Evolutionary conservation across 2,329 filamentous ascomycete genomes (phyloP), one percentile per base, ranked within the genome.

Genomic region (Alternaria sp.): DNA sequence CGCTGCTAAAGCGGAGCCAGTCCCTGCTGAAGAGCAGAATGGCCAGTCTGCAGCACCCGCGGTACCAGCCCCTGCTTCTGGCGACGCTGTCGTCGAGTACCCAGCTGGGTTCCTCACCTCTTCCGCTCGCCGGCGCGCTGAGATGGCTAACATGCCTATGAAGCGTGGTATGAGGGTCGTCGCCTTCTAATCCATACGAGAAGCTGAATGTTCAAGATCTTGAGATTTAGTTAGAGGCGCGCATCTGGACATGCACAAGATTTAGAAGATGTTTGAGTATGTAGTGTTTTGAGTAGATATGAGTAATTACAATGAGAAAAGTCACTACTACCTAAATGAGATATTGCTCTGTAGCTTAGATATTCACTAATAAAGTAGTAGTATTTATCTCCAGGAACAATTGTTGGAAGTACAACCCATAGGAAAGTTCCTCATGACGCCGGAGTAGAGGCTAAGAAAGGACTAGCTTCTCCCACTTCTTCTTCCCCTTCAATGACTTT

Each of bases 51-150:
- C 53, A 39, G 46, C 38, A 11, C 49, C 52, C 24, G 46, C 30
- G 20, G 47, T 24, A 1, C 52, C 42, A 41, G 51, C 32, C 1
- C 38, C 42, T n/a, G 36, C 39, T 7, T n/a, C 58, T 4, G 59
- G 59, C 3, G 55, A 51, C 2, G 49, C 59, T 2, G 49, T 51
- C 2, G 51, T 63, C 20, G 49, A 61, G 22, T 41, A 57, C 24
- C 61, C 61, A 12, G 61, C 51, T 22, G 61, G 61, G 14, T 63
- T 63, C 53, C 52, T 63, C 7, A 57, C 44, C 11, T 48, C 54
- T 38, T 43, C 55, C 3, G 22, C 51, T n/a, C 46, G 56, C 12
- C 38, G 57, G 20, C 51, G 46, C 16, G 44, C 38, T 4, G 36
- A 49, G 9, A 46, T 38, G 11, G 44, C 43, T 8, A 42, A 20